These are phyloP conservation scores for Diplodia intermedia DNA, from an alignment of 2,329 filamentous ascomycete genomes.

Conservation along the genomic window DNA sequence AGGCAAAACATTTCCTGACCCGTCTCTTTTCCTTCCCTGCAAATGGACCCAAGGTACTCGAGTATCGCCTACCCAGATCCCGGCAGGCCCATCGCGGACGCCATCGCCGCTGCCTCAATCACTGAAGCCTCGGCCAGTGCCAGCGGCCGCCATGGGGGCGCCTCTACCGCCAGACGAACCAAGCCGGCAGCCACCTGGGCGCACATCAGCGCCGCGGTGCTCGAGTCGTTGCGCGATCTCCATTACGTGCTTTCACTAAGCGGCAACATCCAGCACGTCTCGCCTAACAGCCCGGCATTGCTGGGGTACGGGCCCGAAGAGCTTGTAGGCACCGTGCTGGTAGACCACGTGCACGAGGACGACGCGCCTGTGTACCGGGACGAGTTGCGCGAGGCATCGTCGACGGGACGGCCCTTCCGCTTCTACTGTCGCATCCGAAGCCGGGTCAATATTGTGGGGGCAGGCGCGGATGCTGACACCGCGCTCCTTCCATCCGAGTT, in stretches of 20 bases:
- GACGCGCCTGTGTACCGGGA: conserved; percentile 21
- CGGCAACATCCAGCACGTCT: conserved; percentile 18
- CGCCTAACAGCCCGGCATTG: conserved; percentile 19
- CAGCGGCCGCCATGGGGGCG: conserved; percentile 2
- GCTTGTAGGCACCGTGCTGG: conserved; percentile 17
- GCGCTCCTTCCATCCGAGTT: neutral
- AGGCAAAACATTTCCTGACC: neutral
- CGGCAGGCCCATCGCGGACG: neutral
- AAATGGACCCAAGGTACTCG: conserved; percentile 16
- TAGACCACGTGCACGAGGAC: conserved; percentile 26
- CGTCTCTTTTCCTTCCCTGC: neutral
- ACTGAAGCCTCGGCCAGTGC: conserved; percentile 2
- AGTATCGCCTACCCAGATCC: neutral
- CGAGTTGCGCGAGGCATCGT: conserved; percentile 21
- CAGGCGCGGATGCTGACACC: neutral
- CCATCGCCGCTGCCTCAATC: conserved; percentile 4
- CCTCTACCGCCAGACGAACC: neutral
- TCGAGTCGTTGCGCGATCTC: conserved; percentile 25
- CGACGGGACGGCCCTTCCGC: conserved; percentile 25
- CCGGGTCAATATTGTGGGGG: neutral
- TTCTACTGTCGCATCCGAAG: conserved; percentile 29
- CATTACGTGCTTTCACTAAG: conserved; percentile 16
- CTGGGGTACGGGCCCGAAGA: conserved; percentile 22
- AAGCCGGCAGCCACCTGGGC: conserved; percentile 15
- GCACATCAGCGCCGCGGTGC: conserved; percentile 27